Percentiles rank a stretch among this genome's conserved stretches.
phyloP scores from a whole-genome alignment of 805 yeast genomes.

The Saturnispora diversa region DNA sequence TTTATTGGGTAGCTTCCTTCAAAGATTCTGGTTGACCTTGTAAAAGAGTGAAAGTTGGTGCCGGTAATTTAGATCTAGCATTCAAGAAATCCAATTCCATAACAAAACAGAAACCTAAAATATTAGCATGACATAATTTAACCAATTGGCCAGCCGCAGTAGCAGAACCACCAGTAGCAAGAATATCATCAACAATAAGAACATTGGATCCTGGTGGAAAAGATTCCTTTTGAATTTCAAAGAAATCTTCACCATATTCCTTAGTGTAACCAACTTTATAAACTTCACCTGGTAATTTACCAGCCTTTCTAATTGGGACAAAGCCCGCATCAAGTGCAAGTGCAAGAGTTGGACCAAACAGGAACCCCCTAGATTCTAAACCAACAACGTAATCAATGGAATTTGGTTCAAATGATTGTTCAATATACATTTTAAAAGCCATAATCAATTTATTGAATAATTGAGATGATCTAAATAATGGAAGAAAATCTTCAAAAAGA shows the following conservation, averaged over 20 bases:
- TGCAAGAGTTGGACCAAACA: conserved; percentile 94
- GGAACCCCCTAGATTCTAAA: conserved; percentile 92
- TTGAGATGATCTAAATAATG: conserved; percentile 78
- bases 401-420: conserved; percentile 42
- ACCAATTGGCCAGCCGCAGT: conserved; percentile 86
- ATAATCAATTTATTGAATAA: conserved; percentile 72
- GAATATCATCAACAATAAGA: conserved; percentile 87
- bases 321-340: conserved; percentile 83
- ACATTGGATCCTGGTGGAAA: conserved; percentile 76
- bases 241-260: conserved; percentile 88
- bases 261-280: conserved; percentile 67
- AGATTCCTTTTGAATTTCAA: conserved; percentile 80
- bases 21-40: conserved; percentile 65
- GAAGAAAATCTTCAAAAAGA: conserved; percentile 91
- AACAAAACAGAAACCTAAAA: conserved; percentile 77
- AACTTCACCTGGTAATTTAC: conserved; percentile 87
- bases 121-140: conserved; percentile 54
- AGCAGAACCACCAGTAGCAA: conserved; percentile 98
- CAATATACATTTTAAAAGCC: conserved; percentile 72
- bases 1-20: conserved; percentile 14
- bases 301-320: conserved; percentile 91
- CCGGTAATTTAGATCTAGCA: conserved; percentile 80
- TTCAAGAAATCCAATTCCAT: conserved; percentile 93
- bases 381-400: conserved; percentile 84
- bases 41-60: conserved; percentile 84